Evolutionary conservation across 345 rosid species (phyloP), one percentile per base, ranked within the genome.

Genomic region (Turnera subulata): DNA sequence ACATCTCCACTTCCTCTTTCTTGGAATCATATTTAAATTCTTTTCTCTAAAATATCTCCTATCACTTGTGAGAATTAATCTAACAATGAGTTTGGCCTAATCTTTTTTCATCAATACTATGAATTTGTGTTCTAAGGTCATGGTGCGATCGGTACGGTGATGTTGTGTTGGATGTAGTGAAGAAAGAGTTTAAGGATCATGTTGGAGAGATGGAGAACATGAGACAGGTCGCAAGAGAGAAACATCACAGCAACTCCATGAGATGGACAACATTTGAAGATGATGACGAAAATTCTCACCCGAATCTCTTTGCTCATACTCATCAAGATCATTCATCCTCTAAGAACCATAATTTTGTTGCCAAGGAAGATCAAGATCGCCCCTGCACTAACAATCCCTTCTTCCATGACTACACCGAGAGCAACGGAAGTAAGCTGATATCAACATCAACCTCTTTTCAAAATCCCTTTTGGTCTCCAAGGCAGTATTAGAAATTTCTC

Each of bases 121-220:
- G 45, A 42, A 42, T 42, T 18, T 54, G 22, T 32, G 43, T 20
- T 23, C 56, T 20, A 59, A 84, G 95, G 76, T 60, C 88, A 52
- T 86, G 95, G 90, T 78, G 86, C 55, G 88, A 86, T 60, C 62
- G 74, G 24, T 69, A 80, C 46, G 86, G 90, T 1, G 95, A 86
- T 21, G 83, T 82, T 45, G 94, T 83, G 21, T 50, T 86, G 56
- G 75, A 78, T 56, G 86, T 82, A 67, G 86, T 82, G 76, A 84
- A 86, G 76, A 81, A 81, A 62, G 94, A 86, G 75, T 83, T 86
- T 75, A 86, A 80, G 62, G 86, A 82, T 11, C 95, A 84, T 59
- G 79, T 76, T 11, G 82, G 90, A 33, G 90, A 86, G 46, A 77
- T 83, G 85, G 89, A 78, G 76, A 74, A 62, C 56, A 70, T 56